Evolutionary conservation across 83 land plant species (phyloP).

Genomic region (Picea abies): DNA sequence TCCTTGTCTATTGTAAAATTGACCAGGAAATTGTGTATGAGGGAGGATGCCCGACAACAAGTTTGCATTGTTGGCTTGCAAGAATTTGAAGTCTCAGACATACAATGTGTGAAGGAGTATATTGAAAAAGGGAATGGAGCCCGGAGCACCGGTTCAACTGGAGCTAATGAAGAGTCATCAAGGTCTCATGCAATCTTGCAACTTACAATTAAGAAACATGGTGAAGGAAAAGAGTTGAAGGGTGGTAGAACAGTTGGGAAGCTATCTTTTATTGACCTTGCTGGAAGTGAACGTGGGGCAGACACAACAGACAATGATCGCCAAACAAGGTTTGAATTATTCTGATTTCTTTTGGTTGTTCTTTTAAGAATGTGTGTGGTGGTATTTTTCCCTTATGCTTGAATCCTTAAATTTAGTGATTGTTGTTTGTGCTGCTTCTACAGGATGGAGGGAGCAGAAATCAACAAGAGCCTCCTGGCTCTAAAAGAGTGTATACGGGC

Average conservation of each 20-base stretch:
- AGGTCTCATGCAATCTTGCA: conserved; percentile 98
- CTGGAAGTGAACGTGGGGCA: conserved; percentile 99
- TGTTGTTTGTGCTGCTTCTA: conserved; percentile 29
- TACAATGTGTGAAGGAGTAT: conserved; percentile 89
- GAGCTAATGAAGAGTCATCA: conserved; percentile 99
- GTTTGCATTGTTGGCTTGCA: too few species aligned
- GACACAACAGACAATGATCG: conserved; percentile 99
- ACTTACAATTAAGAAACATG: conserved; percentile 82
- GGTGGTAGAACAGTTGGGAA: conserved; percentile 81
- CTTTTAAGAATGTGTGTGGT: neutral
- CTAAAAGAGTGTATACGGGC: too few species aligned
- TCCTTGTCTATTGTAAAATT: neutral
- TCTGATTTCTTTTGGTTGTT: neutral
- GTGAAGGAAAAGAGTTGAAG: conserved; percentile 66
- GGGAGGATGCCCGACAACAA: conserved; percentile 98
- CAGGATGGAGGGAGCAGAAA: too few species aligned
- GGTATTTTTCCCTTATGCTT: conserved; percentile 14
- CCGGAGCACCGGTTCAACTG: conserved; percentile 99
- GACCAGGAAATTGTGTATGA: conserved; percentile 91
- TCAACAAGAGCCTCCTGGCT: too few species aligned
- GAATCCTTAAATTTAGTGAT: neutral
- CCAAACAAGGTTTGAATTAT: conserved; percentile 71
- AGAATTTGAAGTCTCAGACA: conserved; percentile 95
- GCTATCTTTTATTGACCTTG: conserved; percentile 97
- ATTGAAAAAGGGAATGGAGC: conserved; percentile 94